These are phyloP conservation scores for Ilex paraguariensis DNA, from an alignment of 305 asterid genomes.

Conservation along the genomic window DNA sequence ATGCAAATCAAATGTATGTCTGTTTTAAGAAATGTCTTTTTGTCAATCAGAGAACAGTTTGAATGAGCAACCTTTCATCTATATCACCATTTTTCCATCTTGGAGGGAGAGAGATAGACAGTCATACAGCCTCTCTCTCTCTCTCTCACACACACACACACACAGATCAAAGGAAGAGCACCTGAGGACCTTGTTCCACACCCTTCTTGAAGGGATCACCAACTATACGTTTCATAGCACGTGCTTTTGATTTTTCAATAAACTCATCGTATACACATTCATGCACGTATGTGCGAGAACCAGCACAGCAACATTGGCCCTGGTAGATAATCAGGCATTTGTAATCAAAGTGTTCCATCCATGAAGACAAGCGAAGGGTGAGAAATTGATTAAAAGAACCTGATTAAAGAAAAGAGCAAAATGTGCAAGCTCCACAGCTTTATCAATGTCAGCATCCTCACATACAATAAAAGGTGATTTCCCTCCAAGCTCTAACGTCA, in stretches of 20 bases:
- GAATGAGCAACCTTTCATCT: neutral
- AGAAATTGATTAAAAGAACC: neutral
- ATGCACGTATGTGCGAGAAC: constrained; percentile 6
- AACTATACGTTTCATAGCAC: neutral
- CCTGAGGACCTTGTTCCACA: constrained; percentile 4
- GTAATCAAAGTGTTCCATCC: neutral
- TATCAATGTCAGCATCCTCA: neutral
- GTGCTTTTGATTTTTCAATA: neutral
- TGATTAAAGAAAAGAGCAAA: constrained; percentile 2
- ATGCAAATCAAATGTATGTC: too few species aligned
- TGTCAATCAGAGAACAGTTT: neutral
- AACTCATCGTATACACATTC: constrained; percentile 1
- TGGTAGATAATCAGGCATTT: neutral
- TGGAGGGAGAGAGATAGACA: too few species aligned
- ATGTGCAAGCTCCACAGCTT: neutral
- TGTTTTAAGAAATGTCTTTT: neutral
- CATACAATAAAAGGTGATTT: constrained; percentile 3
- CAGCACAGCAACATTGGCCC: constrained; percentile 5
- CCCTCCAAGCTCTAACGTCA: constrained; percentile 1
- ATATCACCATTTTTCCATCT: too few species aligned
- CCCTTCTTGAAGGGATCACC: constrained; percentile 2
- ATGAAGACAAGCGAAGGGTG: too few species aligned
- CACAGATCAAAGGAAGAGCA: neutral
- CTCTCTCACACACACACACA: too few species aligned
- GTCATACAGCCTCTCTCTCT: too few species aligned